Percentiles rank a stretch among this genome's conserved stretches.
Conservation (phyloP, 208 protist genomes). For the Herpetomonas samuelpessoai region DNA sequence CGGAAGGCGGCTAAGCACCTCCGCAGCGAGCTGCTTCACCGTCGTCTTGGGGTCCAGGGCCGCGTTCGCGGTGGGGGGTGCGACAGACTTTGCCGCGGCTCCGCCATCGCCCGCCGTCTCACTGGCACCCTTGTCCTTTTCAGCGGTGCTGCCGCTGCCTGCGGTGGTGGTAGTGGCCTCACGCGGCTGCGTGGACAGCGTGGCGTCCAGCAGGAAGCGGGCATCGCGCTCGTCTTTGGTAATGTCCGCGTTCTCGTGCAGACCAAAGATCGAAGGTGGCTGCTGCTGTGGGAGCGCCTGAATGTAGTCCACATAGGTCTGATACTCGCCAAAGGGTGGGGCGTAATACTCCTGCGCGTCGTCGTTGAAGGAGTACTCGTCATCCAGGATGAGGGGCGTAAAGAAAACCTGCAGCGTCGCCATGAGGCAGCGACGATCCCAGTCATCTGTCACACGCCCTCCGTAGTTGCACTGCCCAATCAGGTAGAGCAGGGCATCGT, state of each 20-base stretch:
- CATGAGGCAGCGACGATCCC: slow-evolving; percentile 92
- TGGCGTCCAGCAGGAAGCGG: slow-evolving; percentile 76
- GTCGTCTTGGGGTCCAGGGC: slow-evolving; percentile 77
- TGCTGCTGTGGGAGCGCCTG: slow-evolving; percentile 76
- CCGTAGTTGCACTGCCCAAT: slow-evolving; percentile 94
- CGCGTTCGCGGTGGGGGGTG: too few species aligned
- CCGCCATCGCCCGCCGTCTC: not conserved
- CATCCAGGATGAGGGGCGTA: slow-evolving; percentile 82
- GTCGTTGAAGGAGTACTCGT: slow-evolving; percentile 89
- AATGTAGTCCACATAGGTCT: slow-evolving; percentile 87
- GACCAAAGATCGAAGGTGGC: slow-evolving; percentile 89
- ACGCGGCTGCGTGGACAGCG: slow-evolving; percentile 86
- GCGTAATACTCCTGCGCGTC: slow-evolving; percentile 85
- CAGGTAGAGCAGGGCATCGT: slow-evolving; percentile 93
- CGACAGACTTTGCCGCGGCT: slow-evolving; percentile 26
- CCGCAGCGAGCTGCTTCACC: slow-evolving; percentile 80
- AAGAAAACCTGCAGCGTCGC: slow-evolving; percentile 87
- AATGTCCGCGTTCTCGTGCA: slow-evolving; percentile 95
- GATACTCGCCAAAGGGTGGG: slow-evolving; percentile 77
- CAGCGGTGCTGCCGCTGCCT: not conserved
- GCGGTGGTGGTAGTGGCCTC: slow-evolving; percentile 28
- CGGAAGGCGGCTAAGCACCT: slow-evolving; percentile 89
- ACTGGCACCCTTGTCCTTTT: not conserved
- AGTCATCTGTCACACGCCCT: slow-evolving; percentile 93
- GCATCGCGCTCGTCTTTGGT: slow-evolving; percentile 93